Evolutionary conservation across 257 asterid species (phyloP).

Genomic region (Solanum arcanum): DNA sequence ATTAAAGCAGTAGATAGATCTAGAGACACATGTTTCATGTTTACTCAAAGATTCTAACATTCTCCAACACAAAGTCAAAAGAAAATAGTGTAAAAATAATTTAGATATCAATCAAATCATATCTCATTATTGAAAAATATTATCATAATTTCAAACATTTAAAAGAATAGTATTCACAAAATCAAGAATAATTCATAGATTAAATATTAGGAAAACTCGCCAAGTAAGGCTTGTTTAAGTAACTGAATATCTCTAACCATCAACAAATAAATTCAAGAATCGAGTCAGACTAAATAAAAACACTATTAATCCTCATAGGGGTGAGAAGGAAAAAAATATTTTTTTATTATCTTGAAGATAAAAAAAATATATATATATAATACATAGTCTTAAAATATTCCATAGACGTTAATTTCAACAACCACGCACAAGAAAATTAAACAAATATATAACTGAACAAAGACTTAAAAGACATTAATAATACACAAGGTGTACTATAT

Average conservation of each 20-base stretch:
- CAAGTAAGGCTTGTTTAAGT: neutral
- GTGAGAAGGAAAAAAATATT: neutral
- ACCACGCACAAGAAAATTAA: neutral
- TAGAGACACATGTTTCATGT: neutral
- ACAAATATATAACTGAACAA: neutral
- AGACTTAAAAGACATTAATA: neutral
- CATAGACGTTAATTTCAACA: neutral
- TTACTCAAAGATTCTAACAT: neutral
- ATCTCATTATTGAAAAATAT: neutral
- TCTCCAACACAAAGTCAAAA: neutral
- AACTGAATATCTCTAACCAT: neutral
- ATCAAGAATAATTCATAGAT: neutral
- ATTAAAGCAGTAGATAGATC: neutral
- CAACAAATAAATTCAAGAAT: neutral
- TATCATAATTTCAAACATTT: neutral
- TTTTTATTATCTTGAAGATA: too few species aligned
- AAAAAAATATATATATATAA: too few species aligned
- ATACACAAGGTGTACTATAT: neutral
- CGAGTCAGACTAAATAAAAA: neutral
- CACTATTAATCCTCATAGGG: rapidly evolving
- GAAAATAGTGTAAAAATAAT: neutral
- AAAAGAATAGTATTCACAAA: neutral
- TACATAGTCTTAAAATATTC: neutral
- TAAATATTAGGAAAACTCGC: neutral
- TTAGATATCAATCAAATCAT: neutral